Percentiles rank a stretch among this genome's conserved stretches.
Evolutionary conservation across 331 rosid genomes (phyloP).

Genomic region (Malus hybrid): DNA sequence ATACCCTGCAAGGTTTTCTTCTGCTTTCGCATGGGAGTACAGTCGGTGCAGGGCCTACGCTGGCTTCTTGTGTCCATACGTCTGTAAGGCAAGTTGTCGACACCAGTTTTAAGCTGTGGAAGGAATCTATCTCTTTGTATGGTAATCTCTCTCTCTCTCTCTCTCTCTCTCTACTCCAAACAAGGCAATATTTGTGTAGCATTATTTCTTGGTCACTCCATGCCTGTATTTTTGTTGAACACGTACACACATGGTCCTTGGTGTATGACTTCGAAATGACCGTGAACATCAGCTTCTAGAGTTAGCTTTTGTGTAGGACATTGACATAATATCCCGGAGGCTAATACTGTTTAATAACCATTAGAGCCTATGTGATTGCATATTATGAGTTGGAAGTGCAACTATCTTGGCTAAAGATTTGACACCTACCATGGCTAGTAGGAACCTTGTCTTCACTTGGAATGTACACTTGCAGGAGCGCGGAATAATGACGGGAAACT

Average conservation of each 20-base stretch:
- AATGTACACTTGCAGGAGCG: conserved; percentile 45
- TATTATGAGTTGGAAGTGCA: background rate
- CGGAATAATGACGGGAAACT: conserved; percentile 27
- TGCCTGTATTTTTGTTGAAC: background rate
- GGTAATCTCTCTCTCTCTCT: conserved; percentile 38
- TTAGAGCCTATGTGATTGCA: background rate
- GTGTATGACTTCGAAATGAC: background rate
- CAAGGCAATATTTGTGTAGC: background rate
- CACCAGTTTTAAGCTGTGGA: conserved; percentile 63
- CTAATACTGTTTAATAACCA: background rate
- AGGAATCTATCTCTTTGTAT: conserved; percentile 52
- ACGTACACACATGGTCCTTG: background rate
- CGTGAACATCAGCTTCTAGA: background rate
- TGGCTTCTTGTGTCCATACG: conserved; percentile 47
- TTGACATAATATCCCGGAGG: background rate
- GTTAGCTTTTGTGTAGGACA: background rate
- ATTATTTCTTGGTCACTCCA: background rate
- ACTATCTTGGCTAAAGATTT: background rate
- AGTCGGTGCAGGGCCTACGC: conserved; percentile 74
- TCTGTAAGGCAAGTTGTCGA: conserved; percentile 73
- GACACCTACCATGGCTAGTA: background rate
- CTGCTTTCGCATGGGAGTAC: conserved; percentile 69
- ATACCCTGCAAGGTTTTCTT: conserved; percentile 71
- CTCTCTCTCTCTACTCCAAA: background rate
- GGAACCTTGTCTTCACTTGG: conserved; percentile 12